These are phyloP conservation scores for Dillenia turbinata DNA, from an alignment of 164 flowering plant genomes.

Conservation along the genomic window DNA sequence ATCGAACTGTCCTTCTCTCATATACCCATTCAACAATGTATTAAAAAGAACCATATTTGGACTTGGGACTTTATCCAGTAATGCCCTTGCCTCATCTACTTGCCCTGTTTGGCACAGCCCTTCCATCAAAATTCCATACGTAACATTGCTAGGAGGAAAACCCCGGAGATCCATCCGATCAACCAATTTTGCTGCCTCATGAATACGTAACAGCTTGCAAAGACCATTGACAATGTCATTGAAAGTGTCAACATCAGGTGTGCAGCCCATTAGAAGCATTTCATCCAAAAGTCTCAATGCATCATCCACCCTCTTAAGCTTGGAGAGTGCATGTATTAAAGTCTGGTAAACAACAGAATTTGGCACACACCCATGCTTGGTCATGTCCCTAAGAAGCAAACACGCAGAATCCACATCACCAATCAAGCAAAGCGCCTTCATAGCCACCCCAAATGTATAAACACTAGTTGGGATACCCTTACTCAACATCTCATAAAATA, in stretches of 20 bases:
- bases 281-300: slow-evolving; percentile 73
- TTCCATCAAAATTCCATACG: slow-evolving; percentile 73
- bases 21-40: slow-evolving; percentile 74
- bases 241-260: slow-evolving; percentile 75
- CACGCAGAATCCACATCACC: slow-evolving; percentile 78
- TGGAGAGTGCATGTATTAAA: slow-evolving; percentile 65
- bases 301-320: slow-evolving; percentile 50
- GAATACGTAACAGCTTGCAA: slow-evolving; percentile 46
- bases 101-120: slow-evolving; percentile 59
- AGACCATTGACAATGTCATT: slow-evolving; percentile 66
- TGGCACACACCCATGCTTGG: slow-evolving; percentile 86
- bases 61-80: slow-evolving; percentile 52
- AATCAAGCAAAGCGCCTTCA: slow-evolving; percentile 70
- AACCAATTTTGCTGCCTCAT: slow-evolving; percentile 71
- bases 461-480: slow-evolving; percentile 65
- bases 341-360: slow-evolving; percentile 77
- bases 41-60: slow-evolving; percentile 62
- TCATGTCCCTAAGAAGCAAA: slow-evolving; percentile 77
- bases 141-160: slow-evolving; percentile 51
- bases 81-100: slow-evolving; percentile 63
- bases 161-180: slow-evolving; percentile 83
- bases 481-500: slow-evolving; percentile 72
- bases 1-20: slow-evolving; percentile 44
- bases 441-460: slow-evolving; percentile 60
- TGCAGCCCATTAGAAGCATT: slow-evolving; percentile 85